Base-by-base conservation (phyloP, 2,329 filamentous ascomycete species). In the Monilinia aucupariae region DNA sequence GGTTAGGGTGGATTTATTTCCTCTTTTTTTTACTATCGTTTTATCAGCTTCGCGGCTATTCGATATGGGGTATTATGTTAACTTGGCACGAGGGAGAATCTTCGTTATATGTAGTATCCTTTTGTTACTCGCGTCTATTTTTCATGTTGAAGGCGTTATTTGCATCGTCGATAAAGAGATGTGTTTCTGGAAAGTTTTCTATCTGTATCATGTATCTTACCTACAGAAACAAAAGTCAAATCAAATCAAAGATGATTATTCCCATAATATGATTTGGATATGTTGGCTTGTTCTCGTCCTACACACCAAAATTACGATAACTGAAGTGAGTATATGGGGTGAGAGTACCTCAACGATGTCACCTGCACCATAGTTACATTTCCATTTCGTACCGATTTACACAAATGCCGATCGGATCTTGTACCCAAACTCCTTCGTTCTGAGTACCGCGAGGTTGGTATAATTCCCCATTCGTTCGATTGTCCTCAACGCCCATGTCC, bases 121-220 rank as follows among this genome's bases (percentile, higher is more conserved):
- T 45, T 47, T 27, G 27, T 56, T 34, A 7, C 4, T 47, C n/a
- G 22, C 22, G 12, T 47, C n/a, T 22, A 4, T 34, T 30, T n/a
- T 25, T 54, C 9, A n/a, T 8, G 17, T 8, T 17, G 54, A 27
- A 25, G 41, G 54, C 41, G 41, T 56, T 56, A 32, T 17, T 45
- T 47, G 41, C 54, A 56, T 47, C 27, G 25, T 34, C 13, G 41
- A 56, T 34, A 56, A 56, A 56, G n/a, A 47, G 22, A 56, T 56
- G 20, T 56, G 41, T 39, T 5, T 10, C 53, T 47, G 41, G 54
- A 56, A 45, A 12, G 27, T 27, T 47, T 25, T 56, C 20, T 12
- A 56, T 22, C 54, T 56, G 39, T 56, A 25, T 22, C 41, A 41
- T 56, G 41, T 47, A 56, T 56, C 27, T 32, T 56, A 56, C 10